Conservation (phyloP, 371 early-diverging fungal genomes). For the Rhizopus microsporus region DNA sequence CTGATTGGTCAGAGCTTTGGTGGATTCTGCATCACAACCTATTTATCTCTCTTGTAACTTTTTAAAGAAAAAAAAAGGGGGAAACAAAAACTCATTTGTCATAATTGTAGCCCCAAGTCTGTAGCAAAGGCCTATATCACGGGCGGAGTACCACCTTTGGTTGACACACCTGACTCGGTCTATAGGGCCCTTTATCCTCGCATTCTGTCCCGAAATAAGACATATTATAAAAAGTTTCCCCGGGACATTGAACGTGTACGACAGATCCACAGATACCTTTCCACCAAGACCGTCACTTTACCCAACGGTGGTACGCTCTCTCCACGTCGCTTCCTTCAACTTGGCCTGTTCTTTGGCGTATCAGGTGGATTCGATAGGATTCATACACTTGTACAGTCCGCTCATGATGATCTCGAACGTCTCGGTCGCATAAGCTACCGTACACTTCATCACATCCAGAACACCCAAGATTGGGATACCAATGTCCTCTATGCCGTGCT, state of each 20-base stretch:
- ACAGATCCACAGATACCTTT: slow-evolving; percentile 57
- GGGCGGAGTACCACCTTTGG: slow-evolving; percentile 74
- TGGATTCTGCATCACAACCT: slow-evolving; percentile 74
- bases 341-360: slow-evolving; percentile 68
- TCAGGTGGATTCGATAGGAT: slow-evolving; percentile 70
- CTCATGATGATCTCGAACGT: slow-evolving; percentile 53
- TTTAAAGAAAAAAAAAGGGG: neutral
- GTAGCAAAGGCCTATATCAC: slow-evolving; percentile 68
- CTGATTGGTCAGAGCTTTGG: slow-evolving; percentile 77
- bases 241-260: slow-evolving; percentile 65
- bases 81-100: neutral
- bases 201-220: slow-evolving; percentile 59
- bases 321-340: slow-evolving; percentile 71
- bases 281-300: slow-evolving; percentile 44
- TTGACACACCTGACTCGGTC: slow-evolving; percentile 63
- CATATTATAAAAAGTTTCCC: slow-evolving; percentile 68
- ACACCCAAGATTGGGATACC: slow-evolving; percentile 55
- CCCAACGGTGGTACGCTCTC: slow-evolving; percentile 72
- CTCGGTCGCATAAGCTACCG: slow-evolving; percentile 50
- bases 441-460: slow-evolving; percentile 50
- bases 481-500: slow-evolving; percentile 71
- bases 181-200: slow-evolving; percentile 66
- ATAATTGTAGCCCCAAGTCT: slow-evolving; percentile 55
- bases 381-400: slow-evolving; percentile 57
- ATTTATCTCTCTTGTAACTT: slow-evolving; percentile 70